Evolutionary conservation across 1,284 basidiomycete genomes (phyloP).

Genomic region (Schizophyllum commune): DNA sequence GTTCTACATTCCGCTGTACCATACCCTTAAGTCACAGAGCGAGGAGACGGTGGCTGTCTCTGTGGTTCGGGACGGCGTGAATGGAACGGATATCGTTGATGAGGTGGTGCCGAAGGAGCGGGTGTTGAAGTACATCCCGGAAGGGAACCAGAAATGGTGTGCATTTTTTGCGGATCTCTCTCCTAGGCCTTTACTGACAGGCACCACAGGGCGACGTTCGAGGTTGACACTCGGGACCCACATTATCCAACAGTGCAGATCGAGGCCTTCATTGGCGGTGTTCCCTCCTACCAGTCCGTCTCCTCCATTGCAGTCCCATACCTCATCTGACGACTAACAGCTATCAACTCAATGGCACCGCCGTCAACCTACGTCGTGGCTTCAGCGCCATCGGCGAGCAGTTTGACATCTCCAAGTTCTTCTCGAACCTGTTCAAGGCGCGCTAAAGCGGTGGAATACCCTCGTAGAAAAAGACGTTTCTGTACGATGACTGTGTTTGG

Average conservation of each 20-base stretch:
- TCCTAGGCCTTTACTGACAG: background rate
- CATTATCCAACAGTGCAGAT: conserved; percentile 47
- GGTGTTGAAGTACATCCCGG: conserved; percentile 56
- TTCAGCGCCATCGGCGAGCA: background rate
- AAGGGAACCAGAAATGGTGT: conserved; percentile 61
- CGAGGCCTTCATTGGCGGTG: conserved; percentile 61
- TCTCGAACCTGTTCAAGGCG: background rate
- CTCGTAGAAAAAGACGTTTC: no score
- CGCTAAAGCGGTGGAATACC: background rate
- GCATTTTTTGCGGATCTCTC: conserved; percentile 6
- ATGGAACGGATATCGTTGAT: conserved; percentile 16
- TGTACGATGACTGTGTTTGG: no score
- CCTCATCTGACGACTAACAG: conserved; percentile 18
- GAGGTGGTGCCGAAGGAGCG: conserved; percentile 49
- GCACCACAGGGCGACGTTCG: conserved; percentile 52
- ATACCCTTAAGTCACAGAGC: conserved; percentile 40
- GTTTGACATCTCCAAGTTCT: background rate
- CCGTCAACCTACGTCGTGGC: conserved; percentile 30
- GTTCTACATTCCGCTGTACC: conserved; percentile 60
- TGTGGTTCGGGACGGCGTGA: conserved; percentile 4
- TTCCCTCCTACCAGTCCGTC: conserved; percentile 48
- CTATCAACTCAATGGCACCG: conserved; percentile 38
- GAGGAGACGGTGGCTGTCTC: conserved; percentile 27
- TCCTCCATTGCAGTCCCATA: background rate
- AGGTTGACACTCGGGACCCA: conserved; percentile 61